Evolutionary conservation across 768 basidiomycete genomes (phyloP).

Genomic region (Royoungia palumana): DNA sequence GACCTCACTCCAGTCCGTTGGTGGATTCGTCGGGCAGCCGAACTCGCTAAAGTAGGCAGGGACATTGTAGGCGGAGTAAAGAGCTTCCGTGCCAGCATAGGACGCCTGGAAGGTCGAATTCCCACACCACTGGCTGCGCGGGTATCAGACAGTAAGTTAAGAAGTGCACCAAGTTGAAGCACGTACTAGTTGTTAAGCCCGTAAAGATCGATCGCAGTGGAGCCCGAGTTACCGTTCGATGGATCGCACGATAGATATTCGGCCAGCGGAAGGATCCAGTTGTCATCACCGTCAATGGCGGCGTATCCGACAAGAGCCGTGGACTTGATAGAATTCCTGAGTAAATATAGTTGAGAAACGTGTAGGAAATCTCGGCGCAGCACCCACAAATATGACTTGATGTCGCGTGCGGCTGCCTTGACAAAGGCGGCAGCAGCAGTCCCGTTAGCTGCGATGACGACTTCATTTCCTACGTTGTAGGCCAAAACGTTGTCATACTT

Average conservation of each 20-base stretch:
- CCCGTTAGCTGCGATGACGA: conserved; percentile 48
- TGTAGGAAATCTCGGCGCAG: background rate
- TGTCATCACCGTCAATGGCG: conserved; percentile 68
- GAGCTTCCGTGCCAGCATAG: conserved; percentile 53
- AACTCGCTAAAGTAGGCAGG: conserved; percentile 90
- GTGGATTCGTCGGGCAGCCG: conserved; percentile 66
- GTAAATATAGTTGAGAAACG: background rate
- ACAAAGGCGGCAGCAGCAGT: conserved; percentile 74
- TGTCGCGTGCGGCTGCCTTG: conserved; percentile 88
- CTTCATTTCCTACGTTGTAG: conserved; percentile 89
- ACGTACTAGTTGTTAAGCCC: conserved; percentile 86
- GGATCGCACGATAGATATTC: conserved; percentile 79
- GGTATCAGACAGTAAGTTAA: conserved; percentile 2
- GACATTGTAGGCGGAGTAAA: conserved; percentile 66
- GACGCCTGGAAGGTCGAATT: conserved; percentile 51
- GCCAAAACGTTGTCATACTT: conserved; percentile 89
- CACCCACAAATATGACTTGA: conserved; percentile 77
- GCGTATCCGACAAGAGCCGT: conserved; percentile 78
- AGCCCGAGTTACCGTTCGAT: conserved; percentile 46
- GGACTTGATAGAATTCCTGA: conserved; percentile 61
- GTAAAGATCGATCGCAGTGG: conserved; percentile 75
- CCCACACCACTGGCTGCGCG: conserved; percentile 78
- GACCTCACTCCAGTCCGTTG: conserved; percentile 74
- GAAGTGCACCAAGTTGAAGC: background rate
- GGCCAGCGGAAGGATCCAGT: conserved; percentile 65